Evolutionary conservation across 805 yeast genomes (phyloP), one percentile per base, ranked within the genome.

Genomic region (Scheffersomyces spartinae): DNA sequence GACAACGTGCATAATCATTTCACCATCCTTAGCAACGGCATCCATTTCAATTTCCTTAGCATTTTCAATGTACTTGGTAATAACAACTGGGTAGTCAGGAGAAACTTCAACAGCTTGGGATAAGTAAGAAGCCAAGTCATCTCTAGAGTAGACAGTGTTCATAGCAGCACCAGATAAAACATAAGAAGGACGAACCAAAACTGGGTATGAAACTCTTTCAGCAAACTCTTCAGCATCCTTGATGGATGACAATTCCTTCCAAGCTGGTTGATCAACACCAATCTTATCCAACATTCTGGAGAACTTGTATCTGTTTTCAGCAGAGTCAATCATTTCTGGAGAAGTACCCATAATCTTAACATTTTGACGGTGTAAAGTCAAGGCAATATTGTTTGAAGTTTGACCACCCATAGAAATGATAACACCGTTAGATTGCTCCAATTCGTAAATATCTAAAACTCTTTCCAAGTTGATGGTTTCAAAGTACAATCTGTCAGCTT

Each of bases 1-100:
- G 31, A 88, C 95, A 49, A 85, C 97, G 53, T 88, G 97, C 85
- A 88, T 83, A 42, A 91, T 71, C 60, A 88, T 67, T 55, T 85
- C 74, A 56, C 98, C 98, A 46, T 88, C 82, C 52, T 71, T 72
- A 21, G 98, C 97, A 47, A 88, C 97, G 25, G 95, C 97, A 52
- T 88, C 98, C 91, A 88, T 86, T 60, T 88, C 98, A 46, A 88
- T 88, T 62, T 88, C 98, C 64, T 88, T 83, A 22, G 97, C 96
- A 37, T 83, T 78, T 63, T 88, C 95, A 45, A 91, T 85, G 61
- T 82, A 88, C 62, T 88, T 88, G 53, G 97, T 83, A 48, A 88
- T 81, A 29, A 88, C 98, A 34, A 88, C 98, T 13, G 98, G 98
- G 55, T 86, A 85, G 45, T 88, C 98, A 33, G 94, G 93, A 24